Percentiles rank a stretch among this genome's conserved stretches.
These are phyloP conservation scores for Xylaria sp. DNA, from an alignment of 2,329 filamentous ascomycete species.

Conservation along the genomic window DNA sequence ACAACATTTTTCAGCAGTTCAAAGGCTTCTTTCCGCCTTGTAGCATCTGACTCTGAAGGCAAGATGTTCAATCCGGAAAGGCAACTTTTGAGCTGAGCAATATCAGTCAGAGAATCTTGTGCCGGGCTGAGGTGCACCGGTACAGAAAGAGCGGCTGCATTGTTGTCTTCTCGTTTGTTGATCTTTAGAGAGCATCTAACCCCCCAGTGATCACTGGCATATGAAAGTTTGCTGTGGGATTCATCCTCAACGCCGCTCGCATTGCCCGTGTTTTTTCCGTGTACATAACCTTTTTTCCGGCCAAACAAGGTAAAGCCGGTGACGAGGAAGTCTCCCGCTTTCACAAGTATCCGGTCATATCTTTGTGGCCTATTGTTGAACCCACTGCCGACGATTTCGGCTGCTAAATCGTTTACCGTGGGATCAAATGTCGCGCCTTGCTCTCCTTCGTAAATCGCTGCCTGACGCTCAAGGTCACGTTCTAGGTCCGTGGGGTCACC, in stretches of 20 bases:
- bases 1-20: slow-evolving; percentile 51
- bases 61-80: slow-evolving; percentile 49
- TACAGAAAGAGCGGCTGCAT: slow-evolving; percentile 34
- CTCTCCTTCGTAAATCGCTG: slow-evolving; percentile 60
- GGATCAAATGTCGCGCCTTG: slow-evolving; percentile 71
- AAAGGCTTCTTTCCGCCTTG: slow-evolving; percentile 51
- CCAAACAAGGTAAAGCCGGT: slow-evolving; percentile 65
- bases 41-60: slow-evolving; percentile 53
- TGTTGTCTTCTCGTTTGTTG: slow-evolving; percentile 13
- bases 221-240: slow-evolving; percentile 27
- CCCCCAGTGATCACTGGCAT: slow-evolving; percentile 65
- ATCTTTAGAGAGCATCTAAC: slow-evolving; percentile 52
- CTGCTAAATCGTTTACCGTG: slow-evolving; percentile 59
- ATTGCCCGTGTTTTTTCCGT: neutral
- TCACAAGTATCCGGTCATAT: slow-evolving; percentile 68
- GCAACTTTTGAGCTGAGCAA: slow-evolving; percentile 45
- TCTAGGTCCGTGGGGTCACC: slow-evolving; percentile 48
- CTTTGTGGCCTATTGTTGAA: slow-evolving; percentile 64
- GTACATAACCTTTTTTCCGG: slow-evolving; percentile 40
- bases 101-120: slow-evolving; percentile 38
- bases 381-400: slow-evolving; percentile 52
- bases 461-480: slow-evolving; percentile 27
- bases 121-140: slow-evolving; percentile 45
- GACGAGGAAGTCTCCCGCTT: slow-evolving; percentile 46
- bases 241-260: slow-evolving; percentile 7